A percentile compares a stretch with the other conserved stretches of the same genome.
Evolutionary conservation across 768 basidiomycete genomes (phyloP).

Genomic region (Guyanaporus albipodus): DNA sequence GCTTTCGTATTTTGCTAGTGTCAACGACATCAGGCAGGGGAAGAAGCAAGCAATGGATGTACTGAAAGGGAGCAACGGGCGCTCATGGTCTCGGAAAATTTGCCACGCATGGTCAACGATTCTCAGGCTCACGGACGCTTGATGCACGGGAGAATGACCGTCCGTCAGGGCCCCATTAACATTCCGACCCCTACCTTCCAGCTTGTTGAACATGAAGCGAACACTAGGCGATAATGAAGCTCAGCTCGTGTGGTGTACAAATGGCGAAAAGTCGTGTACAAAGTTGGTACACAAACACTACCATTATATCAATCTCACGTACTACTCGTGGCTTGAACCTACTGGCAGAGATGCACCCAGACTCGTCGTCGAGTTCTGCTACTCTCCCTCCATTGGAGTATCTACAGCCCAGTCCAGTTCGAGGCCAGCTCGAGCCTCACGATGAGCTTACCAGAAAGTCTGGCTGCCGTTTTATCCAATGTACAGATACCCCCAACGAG

Average conservation of each 20-base stretch:
- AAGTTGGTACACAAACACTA: slow-evolving; percentile 24
- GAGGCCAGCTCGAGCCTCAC: slow-evolving; percentile 71
- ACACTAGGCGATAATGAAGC: too few species aligned
- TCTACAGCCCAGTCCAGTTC: slow-evolving; percentile 59
- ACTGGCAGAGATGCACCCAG: slow-evolving; percentile 17
- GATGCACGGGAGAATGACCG: too few species aligned
- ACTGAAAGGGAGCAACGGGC: neutral
- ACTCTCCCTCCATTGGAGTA: slow-evolving; percentile 44
- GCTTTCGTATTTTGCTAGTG: slow-evolving; percentile 70
- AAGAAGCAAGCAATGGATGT: neutral
- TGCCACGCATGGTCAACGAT: slow-evolving; percentile 6
- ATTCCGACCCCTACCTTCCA: too few species aligned
- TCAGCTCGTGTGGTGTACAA: slow-evolving; percentile 1
- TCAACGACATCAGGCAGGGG: slow-evolving; percentile 48
- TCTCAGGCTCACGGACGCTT: slow-evolving; percentile 5
- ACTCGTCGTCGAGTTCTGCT: slow-evolving; percentile 22
- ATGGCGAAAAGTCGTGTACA: slow-evolving; percentile 21
- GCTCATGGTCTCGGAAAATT: slow-evolving; percentile 2
- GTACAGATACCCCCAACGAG: slow-evolving; percentile 72
- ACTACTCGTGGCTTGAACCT: neutral
- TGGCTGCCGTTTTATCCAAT: slow-evolving; percentile 71
- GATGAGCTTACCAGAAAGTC: slow-evolving; percentile 46
- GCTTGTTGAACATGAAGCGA: too few species aligned
- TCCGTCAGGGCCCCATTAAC: too few species aligned
- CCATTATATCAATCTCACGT: neutral